phyloP scores from a whole-genome alignment of 1,284 basidiomycete genomes.

The Puccinia novopanici region DNA sequence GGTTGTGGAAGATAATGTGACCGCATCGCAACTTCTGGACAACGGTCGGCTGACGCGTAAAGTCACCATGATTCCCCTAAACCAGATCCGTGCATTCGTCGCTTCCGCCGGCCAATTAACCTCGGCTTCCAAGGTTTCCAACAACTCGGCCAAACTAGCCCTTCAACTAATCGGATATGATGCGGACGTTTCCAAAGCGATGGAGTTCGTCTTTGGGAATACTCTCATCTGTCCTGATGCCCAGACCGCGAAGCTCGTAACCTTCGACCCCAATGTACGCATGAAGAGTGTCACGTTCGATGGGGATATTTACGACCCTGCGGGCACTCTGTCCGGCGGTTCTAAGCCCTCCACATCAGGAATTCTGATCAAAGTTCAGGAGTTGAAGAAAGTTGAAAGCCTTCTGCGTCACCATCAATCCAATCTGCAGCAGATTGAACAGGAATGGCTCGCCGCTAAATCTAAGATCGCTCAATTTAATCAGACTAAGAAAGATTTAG shows the following conservation, averaged over 20 bases:
- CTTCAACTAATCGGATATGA: conserved; percentile 83
- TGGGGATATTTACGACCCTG: conserved; percentile 95
- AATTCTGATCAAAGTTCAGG: conserved; percentile 80
- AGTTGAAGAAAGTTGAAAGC: conserved; percentile 69
- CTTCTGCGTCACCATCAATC: conserved; percentile 65
- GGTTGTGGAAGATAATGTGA: conserved; percentile 84
- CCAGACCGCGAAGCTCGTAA: conserved; percentile 81
- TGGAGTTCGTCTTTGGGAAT: conserved; percentile 91
- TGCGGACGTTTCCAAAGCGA: conserved; percentile 81
- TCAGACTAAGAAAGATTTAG: conserved; percentile 70
- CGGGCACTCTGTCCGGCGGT: conserved; percentile 89
- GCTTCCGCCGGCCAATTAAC: conserved; percentile 75
- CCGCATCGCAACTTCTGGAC: conserved; percentile 81
- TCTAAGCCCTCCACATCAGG: conserved; percentile 76
- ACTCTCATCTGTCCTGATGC: conserved; percentile 90
- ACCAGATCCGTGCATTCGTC: conserved; percentile 77
- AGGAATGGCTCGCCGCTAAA: conserved; percentile 66
- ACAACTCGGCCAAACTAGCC: conserved; percentile 80
- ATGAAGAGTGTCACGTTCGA: conserved; percentile 87
- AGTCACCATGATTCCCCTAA: conserved; percentile 90
- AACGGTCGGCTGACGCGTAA: conserved; percentile 82
- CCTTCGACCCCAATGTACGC: conserved; percentile 74
- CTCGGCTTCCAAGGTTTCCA: conserved; percentile 74
- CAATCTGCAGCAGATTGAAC: conserved; percentile 66
- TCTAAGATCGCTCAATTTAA: conserved; percentile 72